Evolutionary conservation across 768 basidiomycete species (phyloP), one percentile per base, ranked within the genome.

Genomic region (Podaxis sp.): DNA sequence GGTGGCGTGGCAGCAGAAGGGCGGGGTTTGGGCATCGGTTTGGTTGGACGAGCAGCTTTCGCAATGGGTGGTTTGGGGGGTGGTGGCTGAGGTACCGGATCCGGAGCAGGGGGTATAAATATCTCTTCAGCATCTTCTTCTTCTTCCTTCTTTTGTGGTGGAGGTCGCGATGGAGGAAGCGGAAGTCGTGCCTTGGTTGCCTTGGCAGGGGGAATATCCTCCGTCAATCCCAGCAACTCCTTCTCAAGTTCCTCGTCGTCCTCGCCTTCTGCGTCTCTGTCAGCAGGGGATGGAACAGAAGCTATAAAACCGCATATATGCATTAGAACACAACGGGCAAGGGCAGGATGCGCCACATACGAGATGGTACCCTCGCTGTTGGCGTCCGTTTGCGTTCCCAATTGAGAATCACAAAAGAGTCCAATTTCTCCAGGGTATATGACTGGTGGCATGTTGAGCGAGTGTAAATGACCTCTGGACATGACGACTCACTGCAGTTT

Each of bases 381-480:
- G 66, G 62, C 40, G 72, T 66, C 26, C 72, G 70, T 67, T 82
- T 85, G 49, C 80, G 76, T 53, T 85, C 83, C 67, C 82, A 84
- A 24, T 72, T 80, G 6, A 92, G 76, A n/a, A 68, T 76, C 33
- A 90, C 76, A 61, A 76, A 81, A 3, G 89, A 86, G 58, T 92
- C 91, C 3, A 93, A 73, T 70, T 90, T 91, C 76, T 93, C 91
- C 19, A 92, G 76, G 9, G 86, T 88, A 68, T 86, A 89, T 57
- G 80, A 82, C 90, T 92, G 67, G 56, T n/a, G 3, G 30, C 24
- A 13, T 9, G 28, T 56, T 55, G 60, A 65, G n/a, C 67, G 9
- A 65, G 72, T 26, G 19, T 63, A 62, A 48, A 24, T 13, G 42
- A 38, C 11, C 11, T 19, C 26, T 39, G 61, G 54, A 44, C 38